A percentile compares a stretch with the other conserved stretches of the same genome.
These are phyloP conservation scores for Castanea mollissima DNA, from an alignment of 306 rosid genomes.

Conservation along the genomic window DNA sequence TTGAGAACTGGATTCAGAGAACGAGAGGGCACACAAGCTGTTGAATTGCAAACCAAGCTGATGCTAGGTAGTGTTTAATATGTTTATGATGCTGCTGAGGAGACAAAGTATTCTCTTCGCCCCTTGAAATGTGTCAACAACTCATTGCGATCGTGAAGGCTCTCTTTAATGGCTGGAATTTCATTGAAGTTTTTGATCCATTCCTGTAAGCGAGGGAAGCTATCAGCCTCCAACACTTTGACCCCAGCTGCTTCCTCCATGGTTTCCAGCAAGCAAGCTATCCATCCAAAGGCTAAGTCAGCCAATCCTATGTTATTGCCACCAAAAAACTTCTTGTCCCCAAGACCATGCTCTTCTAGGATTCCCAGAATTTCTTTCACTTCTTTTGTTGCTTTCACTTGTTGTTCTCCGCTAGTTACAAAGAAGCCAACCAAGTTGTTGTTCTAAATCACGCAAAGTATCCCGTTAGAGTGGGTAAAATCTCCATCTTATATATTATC, in stretches of 20 bases:
- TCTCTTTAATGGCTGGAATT: constrained; percentile 26
- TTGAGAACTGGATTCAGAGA: too few relatives aligned
- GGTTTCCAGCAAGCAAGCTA: constrained; percentile 18
- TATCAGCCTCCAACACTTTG: constrained; percentile 15
- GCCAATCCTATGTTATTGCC: constrained; percentile 24
- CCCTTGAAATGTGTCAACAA: not conserved
- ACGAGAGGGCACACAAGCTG: too few relatives aligned
- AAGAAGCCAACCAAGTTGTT: too few relatives aligned
- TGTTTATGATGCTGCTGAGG: too few relatives aligned
- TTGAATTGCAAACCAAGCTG: too few relatives aligned
- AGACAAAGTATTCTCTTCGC: too few relatives aligned
- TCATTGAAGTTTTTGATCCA: constrained; percentile 35
- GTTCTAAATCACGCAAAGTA: too few relatives aligned
- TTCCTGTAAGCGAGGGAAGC: constrained; percentile 27
- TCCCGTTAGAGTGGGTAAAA: too few relatives aligned
- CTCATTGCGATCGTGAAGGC: constrained; percentile 19
- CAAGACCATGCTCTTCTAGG: constrained; percentile 33
- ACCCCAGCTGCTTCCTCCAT: constrained; percentile 22
- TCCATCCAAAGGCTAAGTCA: constrained; percentile 20
- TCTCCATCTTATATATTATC: too few relatives aligned
- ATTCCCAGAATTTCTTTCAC: constrained; percentile 10
- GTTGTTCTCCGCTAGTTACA: constrained; percentile 5
- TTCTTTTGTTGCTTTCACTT: constrained; percentile 21
- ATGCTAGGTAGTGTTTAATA: too few relatives aligned
- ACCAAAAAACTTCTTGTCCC: constrained; percentile 31